Base-by-base conservation (phyloP, 345 rosid species). In the Hibiscus syriacus region DNA sequence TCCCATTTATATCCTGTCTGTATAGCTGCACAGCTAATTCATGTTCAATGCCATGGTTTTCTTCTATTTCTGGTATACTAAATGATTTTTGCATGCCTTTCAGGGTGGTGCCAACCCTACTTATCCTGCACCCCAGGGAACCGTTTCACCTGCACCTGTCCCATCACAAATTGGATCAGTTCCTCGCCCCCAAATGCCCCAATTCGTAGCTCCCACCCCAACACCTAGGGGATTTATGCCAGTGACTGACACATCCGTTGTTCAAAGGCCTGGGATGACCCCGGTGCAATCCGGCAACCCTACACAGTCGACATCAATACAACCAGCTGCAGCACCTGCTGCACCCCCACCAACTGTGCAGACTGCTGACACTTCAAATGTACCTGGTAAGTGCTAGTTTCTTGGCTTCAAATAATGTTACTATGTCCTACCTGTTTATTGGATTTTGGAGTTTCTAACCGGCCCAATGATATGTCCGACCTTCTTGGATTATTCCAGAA, bases 271-370 rank as follows among this genome's bases (percentile, higher is more conserved):
- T 34, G 89, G 82, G 67, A 76, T 82, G 50, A 77, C 80, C 77
- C 27, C 87, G 56, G 32, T 60, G 66, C 98, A 89, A 72, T 90
- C 96, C 34, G 62, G 85, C 26, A 86, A 84, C 74, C 90, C 97
- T 74, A 80, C 82, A 68, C 87, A 83, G 56, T n/a, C 19, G 0
- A 76, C 86, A 71, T 25, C 83, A 34, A 70, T 49, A 30, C 94
- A 86, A 76, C 81, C 87, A 79, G 77, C 84, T 72, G 84, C 72
- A 26, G 41, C 84, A n/a, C 89, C 96, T 73, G 80, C 88, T 72
- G 85, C 88, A 76, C 90, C 90, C n/a, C 98, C 90, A 67, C 86
- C 98, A 55, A 95, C 99, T 10, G 85, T 90, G 58, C 98, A 92
- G 82, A 90, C 92, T 11, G 98, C 79, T 48, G 89, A 92, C 77